A percentile compares a stretch with the other conserved stretches of the same genome.
Evolutionary conservation across 352 stramenopile genomes (phyloP).

Genomic region (Pythium grandisporangium): DNA sequence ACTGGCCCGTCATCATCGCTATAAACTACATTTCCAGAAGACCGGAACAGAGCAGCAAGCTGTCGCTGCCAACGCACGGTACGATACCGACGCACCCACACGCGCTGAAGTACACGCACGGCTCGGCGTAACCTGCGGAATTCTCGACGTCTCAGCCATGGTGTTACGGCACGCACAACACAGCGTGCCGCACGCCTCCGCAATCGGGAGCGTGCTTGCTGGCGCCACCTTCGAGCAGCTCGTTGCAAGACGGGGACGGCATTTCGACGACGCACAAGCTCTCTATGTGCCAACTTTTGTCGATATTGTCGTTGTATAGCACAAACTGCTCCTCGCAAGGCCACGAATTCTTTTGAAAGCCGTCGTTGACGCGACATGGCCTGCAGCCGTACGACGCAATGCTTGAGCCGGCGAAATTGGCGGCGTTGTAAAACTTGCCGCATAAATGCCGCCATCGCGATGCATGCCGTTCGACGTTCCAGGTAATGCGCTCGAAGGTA

Average conservation of each 20-base stretch:
- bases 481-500: slow-evolving; percentile 35
- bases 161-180: no score
- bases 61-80: slow-evolving; percentile 29
- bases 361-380: slow-evolving; percentile 43
- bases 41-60: slow-evolving; percentile 38
- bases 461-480: slow-evolving; percentile 31
- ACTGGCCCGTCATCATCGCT: no score
- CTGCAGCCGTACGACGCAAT: slow-evolving; percentile 52
- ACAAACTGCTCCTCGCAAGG: slow-evolving; percentile 16
- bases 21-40: no score
- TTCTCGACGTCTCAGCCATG: slow-evolving; percentile 40
- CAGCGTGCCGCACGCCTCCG: no score
- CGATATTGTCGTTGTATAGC: slow-evolving; percentile 39
- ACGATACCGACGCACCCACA: slow-evolving; percentile 29
- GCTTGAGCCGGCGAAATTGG: slow-evolving; percentile 58
- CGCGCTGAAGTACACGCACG: slow-evolving; percentile 26
- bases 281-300: no score
- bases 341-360: slow-evolving; percentile 17
- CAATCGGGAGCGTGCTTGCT: no score
- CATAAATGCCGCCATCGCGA: slow-evolving; percentile 56
- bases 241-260: no score
- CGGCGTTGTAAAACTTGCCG: slow-evolving; percentile 56
- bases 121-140: slow-evolving; percentile 19
- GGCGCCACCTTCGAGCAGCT: no score
- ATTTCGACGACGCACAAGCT: no score